Evolutionary conservation across 2,329 filamentous ascomycete species (phyloP).

Genomic region (Colletotrichum tropicale): DNA sequence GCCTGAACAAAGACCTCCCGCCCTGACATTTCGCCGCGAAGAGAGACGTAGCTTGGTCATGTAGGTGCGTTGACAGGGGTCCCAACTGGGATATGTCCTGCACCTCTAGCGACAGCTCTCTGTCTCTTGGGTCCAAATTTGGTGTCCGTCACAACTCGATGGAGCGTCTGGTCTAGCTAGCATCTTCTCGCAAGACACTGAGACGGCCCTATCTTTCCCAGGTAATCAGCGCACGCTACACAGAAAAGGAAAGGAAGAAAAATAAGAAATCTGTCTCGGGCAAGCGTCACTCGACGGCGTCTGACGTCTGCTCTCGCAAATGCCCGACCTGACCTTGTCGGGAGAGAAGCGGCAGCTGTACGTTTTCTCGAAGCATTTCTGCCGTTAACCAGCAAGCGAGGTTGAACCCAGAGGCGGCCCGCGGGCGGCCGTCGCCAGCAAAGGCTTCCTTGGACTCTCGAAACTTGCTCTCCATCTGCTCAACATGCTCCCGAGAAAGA

Average conservation of each 20-base stretch:
- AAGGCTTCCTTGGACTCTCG: background rate
- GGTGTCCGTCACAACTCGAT: background rate
- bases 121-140: background rate
- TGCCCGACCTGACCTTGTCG: background rate
- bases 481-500: background rate
- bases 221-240: background rate
- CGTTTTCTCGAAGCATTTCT: background rate
- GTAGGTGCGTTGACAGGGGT: constrained; percentile 15
- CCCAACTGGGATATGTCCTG: background rate
- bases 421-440: background rate
- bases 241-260: background rate
- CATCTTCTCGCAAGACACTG: background rate
- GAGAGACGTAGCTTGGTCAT: background rate
- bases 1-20: constrained; percentile 10
- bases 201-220: background rate
- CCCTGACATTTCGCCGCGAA: constrained; percentile 10
- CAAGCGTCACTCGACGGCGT: background rate
- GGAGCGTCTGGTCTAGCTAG: background rate
- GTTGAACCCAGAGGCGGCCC: background rate
- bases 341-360: background rate
- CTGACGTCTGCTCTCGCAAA: constrained; percentile 10
- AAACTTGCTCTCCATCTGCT: background rate
- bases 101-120: background rate
- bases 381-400: background rate
- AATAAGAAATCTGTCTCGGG: background rate